Evolutionary conservation across 2,329 filamentous ascomycete species (phyloP), one percentile per base, ranked within the genome.

Genomic region (Fusarium sp.): DNA sequence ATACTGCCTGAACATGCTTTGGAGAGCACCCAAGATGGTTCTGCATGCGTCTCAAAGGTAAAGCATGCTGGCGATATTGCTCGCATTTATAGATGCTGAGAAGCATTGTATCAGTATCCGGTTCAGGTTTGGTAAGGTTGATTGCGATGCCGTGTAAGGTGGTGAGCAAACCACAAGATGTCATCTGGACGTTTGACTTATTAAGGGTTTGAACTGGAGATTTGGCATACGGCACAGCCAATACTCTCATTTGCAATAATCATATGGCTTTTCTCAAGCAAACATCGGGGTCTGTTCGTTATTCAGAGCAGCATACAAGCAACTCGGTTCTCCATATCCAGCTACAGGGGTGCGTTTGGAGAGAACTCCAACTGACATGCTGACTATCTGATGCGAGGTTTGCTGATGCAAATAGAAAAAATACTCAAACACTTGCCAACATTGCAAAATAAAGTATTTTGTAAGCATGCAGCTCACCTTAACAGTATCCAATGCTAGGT

Each of bases 51-150:
- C 25, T n/a, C 9, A 11, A 32, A 25, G 18, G 5, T 30, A 16
- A 15, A 33, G 16, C 12, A 32, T 49, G 1, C 9, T 35, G 9
- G 35, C 16, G 40, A 21, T 6, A 30, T 44, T 25, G 6, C n/a
- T 23, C 13, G 16, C 12, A 33, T 64, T 72, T 72, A 74, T 72
- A 74, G 37, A 38, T 33, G 5, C 6, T 32, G 19, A 15, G 12
- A 7, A 25, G 35, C 19, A 23, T 19, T 38, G 28, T 46, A 40
- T 42, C 25, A 56, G 30, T 28, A 13, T 16, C n/a, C 16, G 16
- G 18, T 52, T 40, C n/a, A 16, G 28, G 46, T 67, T 74, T 74
- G 67, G 42, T 21, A 12, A 30, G 13, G 11, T 43, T 49, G 67
- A 46, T 59, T 65, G 52, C 16, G n/a, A 54, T 16, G 38, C 16